These are phyloP conservation scores for Phytomonas serpens DNA, from an alignment of 208 protist species.

Conservation along the genomic window DNA sequence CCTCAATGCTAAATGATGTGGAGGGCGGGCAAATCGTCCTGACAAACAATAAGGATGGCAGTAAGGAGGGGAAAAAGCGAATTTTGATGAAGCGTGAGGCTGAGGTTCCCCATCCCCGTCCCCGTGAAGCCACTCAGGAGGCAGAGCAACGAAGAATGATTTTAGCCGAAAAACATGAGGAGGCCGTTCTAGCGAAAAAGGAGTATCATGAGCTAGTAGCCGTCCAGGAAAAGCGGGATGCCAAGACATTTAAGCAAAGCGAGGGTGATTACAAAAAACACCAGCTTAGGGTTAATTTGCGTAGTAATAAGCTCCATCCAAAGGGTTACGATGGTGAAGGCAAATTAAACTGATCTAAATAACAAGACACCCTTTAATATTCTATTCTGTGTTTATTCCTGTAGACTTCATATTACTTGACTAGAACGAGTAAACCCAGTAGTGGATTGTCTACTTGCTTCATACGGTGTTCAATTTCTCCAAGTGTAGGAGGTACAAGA, in stretches of 20 bases:
- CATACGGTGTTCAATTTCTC: background rate
- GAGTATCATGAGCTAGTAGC: slow-evolving; percentile 61
- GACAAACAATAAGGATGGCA: background rate
- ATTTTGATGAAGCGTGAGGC: slow-evolving; percentile 51
- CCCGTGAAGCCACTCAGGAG: slow-evolving; percentile 49
- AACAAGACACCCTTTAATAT: background rate
- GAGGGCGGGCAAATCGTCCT: slow-evolving; percentile 39
- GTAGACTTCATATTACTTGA: background rate
- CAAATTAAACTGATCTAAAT: slow-evolving; percentile 27
- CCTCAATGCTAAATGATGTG: slow-evolving; percentile 37
- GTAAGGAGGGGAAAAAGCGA: slow-evolving; percentile 16
- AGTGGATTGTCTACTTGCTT: background rate
- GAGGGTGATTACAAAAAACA: slow-evolving; percentile 38
- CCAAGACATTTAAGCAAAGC: slow-evolving; percentile 29
- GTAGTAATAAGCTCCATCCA: slow-evolving; percentile 78
- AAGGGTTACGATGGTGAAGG: slow-evolving; percentile 88
- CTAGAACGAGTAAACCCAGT: background rate
- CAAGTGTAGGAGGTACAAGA: background rate
- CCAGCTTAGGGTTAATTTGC: slow-evolving; percentile 61
- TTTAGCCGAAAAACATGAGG: slow-evolving; percentile 43
- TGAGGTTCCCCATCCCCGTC: slow-evolving; percentile 56
- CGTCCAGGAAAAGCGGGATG: slow-evolving; percentile 33
- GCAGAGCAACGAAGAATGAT: slow-evolving; percentile 48
- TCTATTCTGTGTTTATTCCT: background rate
- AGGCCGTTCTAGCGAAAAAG: slow-evolving; percentile 35